These are phyloP conservation scores for Aspergillus versicolor DNA, from an alignment of 2,329 filamentous ascomycete genomes.

Conservation along the genomic window DNA sequence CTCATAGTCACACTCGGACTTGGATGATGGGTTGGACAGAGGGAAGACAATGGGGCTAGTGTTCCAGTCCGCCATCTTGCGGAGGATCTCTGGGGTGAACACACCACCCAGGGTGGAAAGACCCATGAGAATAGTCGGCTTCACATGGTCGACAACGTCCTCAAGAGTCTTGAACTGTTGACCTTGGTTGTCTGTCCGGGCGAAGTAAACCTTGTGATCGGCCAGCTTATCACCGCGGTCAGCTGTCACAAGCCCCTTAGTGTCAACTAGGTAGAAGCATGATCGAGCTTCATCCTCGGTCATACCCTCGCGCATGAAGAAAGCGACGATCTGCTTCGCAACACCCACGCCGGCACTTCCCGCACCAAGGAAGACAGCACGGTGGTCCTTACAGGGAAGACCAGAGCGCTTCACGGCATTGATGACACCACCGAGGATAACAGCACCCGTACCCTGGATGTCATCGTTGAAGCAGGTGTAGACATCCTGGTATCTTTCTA, in stretches of 20 bases:
- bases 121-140: conserved; percentile 91
- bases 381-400: conserved; percentile 83
- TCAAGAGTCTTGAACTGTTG: conserved; percentile 73
- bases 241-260: conserved; percentile 87
- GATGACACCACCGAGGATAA: conserved; percentile 82
- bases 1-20: conserved; percentile 97
- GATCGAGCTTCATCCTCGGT: conserved; percentile 81
- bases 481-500: conserved; percentile 81
- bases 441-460: conserved; percentile 94
- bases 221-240: conserved; percentile 93
- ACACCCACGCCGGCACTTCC: conserved; percentile 96
- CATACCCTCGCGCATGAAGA: conserved; percentile 89
- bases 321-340: conserved; percentile 95
- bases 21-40: conserved; percentile 91
- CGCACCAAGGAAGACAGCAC: conserved; percentile 92
- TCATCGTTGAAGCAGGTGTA: conserved; percentile 99
- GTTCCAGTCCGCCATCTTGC: conserved; percentile 62
- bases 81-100: conserved; percentile 84
- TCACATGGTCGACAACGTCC: conserved; percentile 90
- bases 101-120: conserved; percentile 91
- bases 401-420: conserved; percentile 78
- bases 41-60: conserved; percentile 90
- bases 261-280: conserved; percentile 98
- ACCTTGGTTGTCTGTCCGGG: conserved; percentile 64
- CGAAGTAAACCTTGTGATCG: conserved; percentile 76